Percentiles rank a stretch among this genome's conserved stretches.
Conservation (phyloP, 2,329 filamentous ascomycete genomes). For the Alternaria sp. region DNA sequence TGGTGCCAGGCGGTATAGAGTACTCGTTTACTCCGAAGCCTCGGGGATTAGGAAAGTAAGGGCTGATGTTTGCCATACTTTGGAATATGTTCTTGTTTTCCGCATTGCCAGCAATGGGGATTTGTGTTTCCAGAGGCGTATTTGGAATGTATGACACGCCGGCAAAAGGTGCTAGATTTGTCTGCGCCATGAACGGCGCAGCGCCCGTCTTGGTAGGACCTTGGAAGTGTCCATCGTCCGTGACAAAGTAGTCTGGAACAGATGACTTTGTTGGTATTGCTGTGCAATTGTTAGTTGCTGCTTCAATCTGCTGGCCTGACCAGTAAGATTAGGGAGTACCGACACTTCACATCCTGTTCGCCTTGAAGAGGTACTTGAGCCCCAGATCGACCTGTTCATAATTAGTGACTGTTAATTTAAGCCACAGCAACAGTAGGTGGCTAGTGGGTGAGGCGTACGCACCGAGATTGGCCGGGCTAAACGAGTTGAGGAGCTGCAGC, state of each 20-base stretch:
- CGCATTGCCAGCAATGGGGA: conserved; percentile 67
- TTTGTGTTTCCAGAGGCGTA: conserved; percentile 72
- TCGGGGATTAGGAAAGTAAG: conserved; percentile 70
- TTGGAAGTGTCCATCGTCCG: conserved; percentile 39
- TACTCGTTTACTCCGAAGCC: conserved; percentile 79
- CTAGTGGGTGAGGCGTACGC: conserved; percentile 3
- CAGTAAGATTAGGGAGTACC: conserved; percentile 16
- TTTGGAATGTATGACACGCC: conserved; percentile 70
- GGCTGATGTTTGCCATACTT: conserved; percentile 71
- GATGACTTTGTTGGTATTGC: conserved; percentile 32
- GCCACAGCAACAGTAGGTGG: neutral
- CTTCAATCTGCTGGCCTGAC: neutral
- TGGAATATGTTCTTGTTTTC: conserved; percentile 72
- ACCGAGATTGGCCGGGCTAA: conserved; percentile 25
- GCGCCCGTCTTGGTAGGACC: conserved; percentile 74
- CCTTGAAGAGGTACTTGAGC: conserved; percentile 24
- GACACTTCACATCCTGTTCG: conserved; percentile 25
- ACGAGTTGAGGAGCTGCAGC: conserved; percentile 31
- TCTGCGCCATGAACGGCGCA: conserved; percentile 74
- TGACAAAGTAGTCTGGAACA: conserved; percentile 44
- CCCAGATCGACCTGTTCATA: conserved; percentile 9
- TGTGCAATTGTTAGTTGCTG: conserved; percentile 14
- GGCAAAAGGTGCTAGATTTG: conserved; percentile 68
- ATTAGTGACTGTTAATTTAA: neutral
- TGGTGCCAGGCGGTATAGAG: conserved; percentile 68